Base-by-base conservation (phyloP, 129 eudicot genomes). In the Tagetes erecta region DNA sequence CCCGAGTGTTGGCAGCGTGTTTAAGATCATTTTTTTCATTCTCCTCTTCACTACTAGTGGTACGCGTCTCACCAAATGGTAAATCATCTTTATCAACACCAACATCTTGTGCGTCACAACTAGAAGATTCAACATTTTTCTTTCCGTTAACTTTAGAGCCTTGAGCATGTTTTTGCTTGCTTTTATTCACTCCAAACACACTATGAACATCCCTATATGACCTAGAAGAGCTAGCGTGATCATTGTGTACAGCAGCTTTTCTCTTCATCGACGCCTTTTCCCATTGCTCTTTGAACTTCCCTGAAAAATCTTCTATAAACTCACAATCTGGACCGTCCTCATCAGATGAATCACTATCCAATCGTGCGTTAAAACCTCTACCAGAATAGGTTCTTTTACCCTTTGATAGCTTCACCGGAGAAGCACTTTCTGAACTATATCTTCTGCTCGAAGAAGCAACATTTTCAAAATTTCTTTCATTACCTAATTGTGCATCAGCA, bases 231-330 rank as follows among this genome's bases (percentile, higher is more conserved):
- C 68, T 56, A 42, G 14, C 38, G 10, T 39, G 71, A 77, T 66
- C 73, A 76, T 70, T 79, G 13, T 63, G 79, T 40, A 44, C 42
- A 72, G 67, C 84, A 20, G 37, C 76, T 82, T 70, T 88, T 78
- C 91, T 83, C 80, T 74, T 87, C 56, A 68, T n/a, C n/a, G 75
- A 82, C 50, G 98, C 98, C 59, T 73, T 83, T 88, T 93, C 95
- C 98, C 98, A 93, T 52, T 86, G 84, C 67, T 90, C 87, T 60
- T 79, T 73, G 71, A 93, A 39, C 55, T 76, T 67, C 34, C 91
- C 96, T 12, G 80, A 74, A 64, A 77, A 72, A 78, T 80, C 91
- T 72, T 86, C 98, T 88, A 91, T 83, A 34, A 83, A 57, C 49
- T 86, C 98, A 83, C 91, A 84, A 71, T 88, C 98, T 55, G 74